Conservation (phyloP, 202 grass and related monocot species). For the Digitaria exilis region DNA sequence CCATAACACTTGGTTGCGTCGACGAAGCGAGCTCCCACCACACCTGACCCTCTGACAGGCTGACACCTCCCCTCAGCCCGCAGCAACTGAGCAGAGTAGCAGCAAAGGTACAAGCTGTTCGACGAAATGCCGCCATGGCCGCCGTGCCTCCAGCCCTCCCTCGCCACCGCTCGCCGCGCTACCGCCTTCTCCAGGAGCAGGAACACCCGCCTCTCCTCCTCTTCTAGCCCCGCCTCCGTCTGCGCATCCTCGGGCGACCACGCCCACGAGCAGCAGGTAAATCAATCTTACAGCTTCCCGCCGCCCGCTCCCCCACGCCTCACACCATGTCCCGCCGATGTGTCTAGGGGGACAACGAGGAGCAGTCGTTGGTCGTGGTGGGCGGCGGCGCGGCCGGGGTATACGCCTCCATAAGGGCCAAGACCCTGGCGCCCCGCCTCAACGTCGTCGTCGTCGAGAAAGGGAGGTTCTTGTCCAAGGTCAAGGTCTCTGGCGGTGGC, state of each 20-base stretch:
- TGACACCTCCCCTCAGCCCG: too few relatives aligned
- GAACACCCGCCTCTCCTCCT: neutral
- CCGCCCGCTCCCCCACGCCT: neutral
- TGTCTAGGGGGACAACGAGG: conserved; percentile 7
- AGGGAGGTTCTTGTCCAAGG: conserved; percentile 88
- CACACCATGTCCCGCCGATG: neutral
- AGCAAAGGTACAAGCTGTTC: neutral
- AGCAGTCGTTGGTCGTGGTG: conserved; percentile 65
- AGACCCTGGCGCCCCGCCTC: conserved; percentile 61
- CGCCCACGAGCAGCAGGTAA: conserved; percentile 1
- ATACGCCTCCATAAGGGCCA: conserved; percentile 88
- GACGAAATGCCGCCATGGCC: conserved; percentile 48
- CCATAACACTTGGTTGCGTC: neutral
- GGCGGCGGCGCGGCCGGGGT: conserved; percentile 87
- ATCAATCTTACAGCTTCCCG: conserved; percentile 1
- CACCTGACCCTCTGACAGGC: too few relatives aligned
- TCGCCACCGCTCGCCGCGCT: conserved; percentile 33
- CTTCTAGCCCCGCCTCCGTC: neutral
- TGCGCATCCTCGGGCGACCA: conserved; percentile 2
- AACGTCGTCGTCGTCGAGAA: conserved; percentile 85
- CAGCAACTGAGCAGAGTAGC: neutral
- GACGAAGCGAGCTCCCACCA: neutral
- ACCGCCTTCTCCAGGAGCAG: neutral
- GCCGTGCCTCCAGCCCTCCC: conserved; percentile 39
- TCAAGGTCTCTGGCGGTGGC: conserved; percentile 89